These are phyloP conservation scores for Inga oerstediana DNA, from an alignment of 306 rosid genomes.

Conservation along the genomic window DNA sequence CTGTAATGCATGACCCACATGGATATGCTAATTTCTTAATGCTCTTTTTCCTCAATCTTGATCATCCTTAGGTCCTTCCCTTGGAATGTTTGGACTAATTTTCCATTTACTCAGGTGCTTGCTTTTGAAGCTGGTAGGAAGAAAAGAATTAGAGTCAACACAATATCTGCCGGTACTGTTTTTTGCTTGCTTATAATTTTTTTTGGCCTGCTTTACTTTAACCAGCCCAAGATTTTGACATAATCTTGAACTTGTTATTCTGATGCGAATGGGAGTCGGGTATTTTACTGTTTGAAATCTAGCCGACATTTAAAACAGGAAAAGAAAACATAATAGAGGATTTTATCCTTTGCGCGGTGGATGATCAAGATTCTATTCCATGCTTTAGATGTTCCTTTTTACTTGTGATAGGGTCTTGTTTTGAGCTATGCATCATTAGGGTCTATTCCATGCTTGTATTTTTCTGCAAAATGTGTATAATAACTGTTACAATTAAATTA, in stretches of 20 bases:
- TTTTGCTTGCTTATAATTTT: not conserved
- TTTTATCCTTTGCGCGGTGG: not conserved
- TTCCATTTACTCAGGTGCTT: constrained; percentile 67
- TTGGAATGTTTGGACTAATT: not conserved
- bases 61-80: not conserved
- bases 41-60: not conserved
- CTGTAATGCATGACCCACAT: not conserved
- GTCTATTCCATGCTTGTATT: too few species aligned
- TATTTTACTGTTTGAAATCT: not conserved
- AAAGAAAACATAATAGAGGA: not conserved
- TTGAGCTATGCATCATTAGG: not conserved
- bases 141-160: constrained; percentile 80
- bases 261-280: constrained; percentile 11
- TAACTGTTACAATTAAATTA: too few species aligned
- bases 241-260: constrained; percentile 1
- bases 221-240: not conserved
- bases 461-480: too few species aligned
- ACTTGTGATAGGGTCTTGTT: not conserved
- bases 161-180: constrained; percentile 81
- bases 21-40: not conserved
- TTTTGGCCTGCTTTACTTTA: constrained; percentile 3
- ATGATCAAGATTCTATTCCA: not conserved
- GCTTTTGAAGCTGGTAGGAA: constrained; percentile 98
- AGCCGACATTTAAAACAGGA: not conserved
- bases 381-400: not conserved